A percentile compares a stretch with the other conserved stretches of the same genome.
Conservation (phyloP, 169 alveolate genomes). For the Plasmodium blacklocki region DNA sequence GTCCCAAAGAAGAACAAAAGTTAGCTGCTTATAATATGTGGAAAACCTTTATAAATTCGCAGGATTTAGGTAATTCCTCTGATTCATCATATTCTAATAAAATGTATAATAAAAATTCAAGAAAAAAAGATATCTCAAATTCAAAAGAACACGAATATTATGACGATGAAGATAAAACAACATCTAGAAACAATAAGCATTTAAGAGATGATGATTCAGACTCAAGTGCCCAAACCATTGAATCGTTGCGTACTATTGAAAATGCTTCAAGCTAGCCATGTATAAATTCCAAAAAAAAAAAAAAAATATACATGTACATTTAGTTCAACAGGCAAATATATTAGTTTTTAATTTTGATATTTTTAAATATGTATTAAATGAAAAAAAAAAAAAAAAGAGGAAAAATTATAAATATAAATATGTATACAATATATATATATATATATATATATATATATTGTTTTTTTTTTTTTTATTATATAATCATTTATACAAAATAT, state of each 20-base stretch:
- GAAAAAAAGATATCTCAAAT: constrained; percentile 19
- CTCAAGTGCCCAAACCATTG: constrained; percentile 71
- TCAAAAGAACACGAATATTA: constrained; percentile 40
- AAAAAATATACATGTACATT: not conserved
- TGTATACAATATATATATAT: too few relatives aligned
- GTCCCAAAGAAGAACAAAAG: constrained; percentile 72
- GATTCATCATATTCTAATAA: constrained; percentile 55
- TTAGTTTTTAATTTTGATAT: not conserved
- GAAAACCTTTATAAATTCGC: constrained; percentile 43
- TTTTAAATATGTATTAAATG: not conserved
- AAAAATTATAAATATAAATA: not conserved
- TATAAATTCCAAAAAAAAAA: not conserved
- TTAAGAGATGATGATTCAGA: constrained; percentile 52
- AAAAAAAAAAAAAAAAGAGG: constrained; percentile 7
- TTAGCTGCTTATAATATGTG: constrained; percentile 63
- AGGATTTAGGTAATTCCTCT: constrained; percentile 23
- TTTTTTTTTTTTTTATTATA: too few relatives aligned
- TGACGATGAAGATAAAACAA: constrained; percentile 24
- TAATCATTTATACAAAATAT: too few relatives aligned
- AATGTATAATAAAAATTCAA: constrained; percentile 32
- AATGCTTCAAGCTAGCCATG: constrained; percentile 44
- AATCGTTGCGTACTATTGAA: constrained; percentile 68
- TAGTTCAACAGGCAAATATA: too few relatives aligned
- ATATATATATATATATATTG: too few relatives aligned
- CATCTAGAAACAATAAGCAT: constrained; percentile 41